Conservation (phyloP, 352 stramenopile species). For the Aphanomyces stellatus region DNA sequence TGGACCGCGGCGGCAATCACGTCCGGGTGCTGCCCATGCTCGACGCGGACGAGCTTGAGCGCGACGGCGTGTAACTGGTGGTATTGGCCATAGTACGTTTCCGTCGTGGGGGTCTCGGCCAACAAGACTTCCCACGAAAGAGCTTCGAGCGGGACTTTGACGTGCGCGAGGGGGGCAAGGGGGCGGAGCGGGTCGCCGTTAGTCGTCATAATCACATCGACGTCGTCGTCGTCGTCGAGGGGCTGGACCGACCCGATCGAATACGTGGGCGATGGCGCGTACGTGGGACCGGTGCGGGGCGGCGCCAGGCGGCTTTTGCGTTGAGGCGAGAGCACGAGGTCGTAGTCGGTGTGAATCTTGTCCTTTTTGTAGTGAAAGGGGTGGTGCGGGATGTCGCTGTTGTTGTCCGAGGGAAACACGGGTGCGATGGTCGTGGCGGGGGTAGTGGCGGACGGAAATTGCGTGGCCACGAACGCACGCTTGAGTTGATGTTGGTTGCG, state of each 20-base stretch:
- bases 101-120: background rate
- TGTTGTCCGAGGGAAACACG: too few relatives aligned
- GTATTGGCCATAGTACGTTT: slow-evolving; percentile 13
- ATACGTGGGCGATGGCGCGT: background rate
- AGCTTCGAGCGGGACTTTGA: background rate
- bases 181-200: background rate
- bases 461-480: background rate
- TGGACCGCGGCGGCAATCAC: slow-evolving; percentile 59
- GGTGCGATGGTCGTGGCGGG: too few relatives aligned
- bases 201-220: background rate
- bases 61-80: background rate
- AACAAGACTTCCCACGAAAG: background rate
- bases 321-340: background rate
- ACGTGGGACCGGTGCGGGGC: background rate
- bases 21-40: background rate
- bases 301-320: background rate
- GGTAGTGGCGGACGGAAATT: background rate
- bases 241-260: background rate
- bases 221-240: background rate
- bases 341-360: background rate
- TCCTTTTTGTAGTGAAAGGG: background rate
- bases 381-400: background rate
- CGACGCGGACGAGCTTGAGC: background rate
- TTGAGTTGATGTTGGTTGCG: background rate
- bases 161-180: background rate